phyloP scores from a whole-genome alignment of 345 rosid species.

The Theobroma cacao region DNA sequence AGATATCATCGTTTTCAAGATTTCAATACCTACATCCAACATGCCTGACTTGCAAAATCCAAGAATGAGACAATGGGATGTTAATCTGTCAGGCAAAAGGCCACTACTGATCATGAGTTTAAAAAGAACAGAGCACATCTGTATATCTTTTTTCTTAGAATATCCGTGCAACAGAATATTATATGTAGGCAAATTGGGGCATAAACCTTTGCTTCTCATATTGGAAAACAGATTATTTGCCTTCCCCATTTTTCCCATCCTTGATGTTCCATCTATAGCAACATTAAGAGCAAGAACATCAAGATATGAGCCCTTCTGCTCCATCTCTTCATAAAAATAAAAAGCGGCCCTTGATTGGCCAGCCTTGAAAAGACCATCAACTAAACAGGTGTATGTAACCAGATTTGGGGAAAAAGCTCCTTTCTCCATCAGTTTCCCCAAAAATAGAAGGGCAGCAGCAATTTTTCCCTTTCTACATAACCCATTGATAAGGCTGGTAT shows the following conservation, averaged over 20 bases:
- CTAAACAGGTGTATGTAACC: slow-evolving; percentile 56
- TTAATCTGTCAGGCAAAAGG: slow-evolving; percentile 55
- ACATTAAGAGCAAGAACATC: slow-evolving; percentile 60
- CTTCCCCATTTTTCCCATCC: slow-evolving; percentile 57
- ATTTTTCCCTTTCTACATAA: slow-evolving; percentile 67
- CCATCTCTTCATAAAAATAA: slow-evolving; percentile 46
- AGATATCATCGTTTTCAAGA: slow-evolving; percentile 52
- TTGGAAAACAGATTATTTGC: slow-evolving; percentile 36
- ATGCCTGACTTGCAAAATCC: slow-evolving; percentile 59
- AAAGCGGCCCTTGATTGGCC: slow-evolving; percentile 59
- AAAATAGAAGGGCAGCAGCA: slow-evolving; percentile 62
- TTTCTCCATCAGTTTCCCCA: slow-evolving; percentile 44
- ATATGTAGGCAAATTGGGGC: slow-evolving; percentile 63
- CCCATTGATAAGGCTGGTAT: slow-evolving; percentile 61
- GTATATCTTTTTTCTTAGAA: slow-evolving; percentile 56
- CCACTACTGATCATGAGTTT: slow-evolving; percentile 44
- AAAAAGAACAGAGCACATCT: slow-evolving; percentile 42
- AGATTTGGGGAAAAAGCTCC: slow-evolving; percentile 37
- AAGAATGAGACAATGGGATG: slow-evolving; percentile 68
- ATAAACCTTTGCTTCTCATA: slow-evolving; percentile 33
- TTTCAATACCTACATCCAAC: slow-evolving; percentile 61
- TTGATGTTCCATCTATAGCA: slow-evolving; percentile 52
- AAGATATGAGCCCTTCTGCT: slow-evolving; percentile 36
- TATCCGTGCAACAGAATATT: slow-evolving; percentile 78
- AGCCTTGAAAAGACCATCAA: slow-evolving; percentile 69